These are phyloP conservation scores for Auricularia sp. DNA, from an alignment of 768 basidiomycete species.

Conservation along the genomic window DNA sequence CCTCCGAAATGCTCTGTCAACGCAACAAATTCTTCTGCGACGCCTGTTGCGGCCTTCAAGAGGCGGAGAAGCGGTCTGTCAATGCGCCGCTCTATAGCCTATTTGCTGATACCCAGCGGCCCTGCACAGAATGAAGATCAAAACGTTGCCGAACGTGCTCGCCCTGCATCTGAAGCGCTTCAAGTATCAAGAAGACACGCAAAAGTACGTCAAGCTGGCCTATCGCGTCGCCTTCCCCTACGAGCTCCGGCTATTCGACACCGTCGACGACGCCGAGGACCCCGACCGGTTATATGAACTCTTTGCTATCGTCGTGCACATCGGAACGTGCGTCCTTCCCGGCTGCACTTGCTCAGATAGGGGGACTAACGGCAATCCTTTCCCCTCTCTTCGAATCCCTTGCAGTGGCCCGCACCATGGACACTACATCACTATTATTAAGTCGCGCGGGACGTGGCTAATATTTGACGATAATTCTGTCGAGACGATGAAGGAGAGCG, in stretches of 20 bases:
- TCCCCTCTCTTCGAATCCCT: constrained; percentile 8
- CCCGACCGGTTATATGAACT: constrained; percentile 90
- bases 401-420: constrained; percentile 93
- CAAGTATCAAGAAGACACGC: constrained; percentile 92
- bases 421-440: constrained; percentile 94
- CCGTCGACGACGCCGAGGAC: constrained; percentile 78
- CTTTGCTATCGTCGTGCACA: constrained; percentile 97
- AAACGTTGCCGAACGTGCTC: constrained; percentile 88
- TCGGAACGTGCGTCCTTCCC: constrained; percentile 70
- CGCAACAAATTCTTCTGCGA: constrained; percentile 99
- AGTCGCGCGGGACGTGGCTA: constrained; percentile 75
- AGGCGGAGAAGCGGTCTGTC: constrained; percentile 90
- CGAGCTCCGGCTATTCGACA: constrained; percentile 92
- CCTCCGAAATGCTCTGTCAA: constrained; percentile 96
- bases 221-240: constrained; percentile 96
- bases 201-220: constrained; percentile 86
- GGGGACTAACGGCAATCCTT: constrained; percentile 1
- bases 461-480: constrained; percentile 96
- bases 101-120: not conserved
- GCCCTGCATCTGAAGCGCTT: constrained; percentile 96
- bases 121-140: constrained; percentile 87
- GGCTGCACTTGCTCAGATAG: not conserved
- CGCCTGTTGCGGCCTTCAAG: constrained; percentile 90
- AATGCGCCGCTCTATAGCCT: constrained; percentile 5
- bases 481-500: constrained; percentile 74